Percentiles rank a stretch among this genome's conserved stretches.
These are phyloP conservation scores for Gnetum montanum DNA, from an alignment of 75 land plant genomes.

Conservation along the genomic window DNA sequence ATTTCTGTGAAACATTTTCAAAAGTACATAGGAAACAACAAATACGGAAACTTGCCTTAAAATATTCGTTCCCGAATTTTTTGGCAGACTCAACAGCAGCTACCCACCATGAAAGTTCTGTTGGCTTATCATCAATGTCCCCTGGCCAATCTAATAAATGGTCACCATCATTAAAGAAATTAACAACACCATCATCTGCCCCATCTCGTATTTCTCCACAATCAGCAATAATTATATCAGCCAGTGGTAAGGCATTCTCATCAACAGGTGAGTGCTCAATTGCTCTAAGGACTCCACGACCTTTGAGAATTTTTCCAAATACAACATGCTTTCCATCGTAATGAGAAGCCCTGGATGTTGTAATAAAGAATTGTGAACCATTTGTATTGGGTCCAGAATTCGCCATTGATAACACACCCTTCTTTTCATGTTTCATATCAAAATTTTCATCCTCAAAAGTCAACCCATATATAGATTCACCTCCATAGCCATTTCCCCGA, in stretches of 20 bases:
- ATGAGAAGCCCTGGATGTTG: conserved; percentile 29
- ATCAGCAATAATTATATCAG: conserved; percentile 24
- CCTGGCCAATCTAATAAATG: conserved; percentile 38
- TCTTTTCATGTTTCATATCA: conserved; percentile 30
- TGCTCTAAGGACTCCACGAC: conserved; percentile 33
- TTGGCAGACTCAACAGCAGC: conserved; percentile 37
- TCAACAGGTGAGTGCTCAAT: conserved; percentile 24
- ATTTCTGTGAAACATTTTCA: neutral
- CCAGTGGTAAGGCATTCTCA: conserved; percentile 18
- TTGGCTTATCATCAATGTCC: conserved; percentile 27
- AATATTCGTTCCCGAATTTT: conserved; percentile 29
- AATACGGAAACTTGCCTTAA: conserved; percentile 18
- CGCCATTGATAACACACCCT: conserved; percentile 40
- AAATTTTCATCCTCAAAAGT: conserved; percentile 43
- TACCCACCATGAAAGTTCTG: conserved; percentile 33
- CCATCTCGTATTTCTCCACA: conserved; percentile 39
- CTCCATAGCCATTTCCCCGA: conserved; percentile 24
- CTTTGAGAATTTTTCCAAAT: conserved; percentile 40
- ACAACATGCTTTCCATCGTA: conserved; percentile 45
- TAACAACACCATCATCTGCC: conserved; percentile 30
- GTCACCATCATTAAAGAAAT: conserved; percentile 39
- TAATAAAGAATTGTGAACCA: conserved; percentile 41
- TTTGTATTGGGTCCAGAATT: conserved; percentile 39
- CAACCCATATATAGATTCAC: conserved; percentile 36
- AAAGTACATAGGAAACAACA: neutral